phyloP scores from a whole-genome alignment of 2,329 filamentous ascomycete genomes.

The Cladophialophora yegresii region DNA sequence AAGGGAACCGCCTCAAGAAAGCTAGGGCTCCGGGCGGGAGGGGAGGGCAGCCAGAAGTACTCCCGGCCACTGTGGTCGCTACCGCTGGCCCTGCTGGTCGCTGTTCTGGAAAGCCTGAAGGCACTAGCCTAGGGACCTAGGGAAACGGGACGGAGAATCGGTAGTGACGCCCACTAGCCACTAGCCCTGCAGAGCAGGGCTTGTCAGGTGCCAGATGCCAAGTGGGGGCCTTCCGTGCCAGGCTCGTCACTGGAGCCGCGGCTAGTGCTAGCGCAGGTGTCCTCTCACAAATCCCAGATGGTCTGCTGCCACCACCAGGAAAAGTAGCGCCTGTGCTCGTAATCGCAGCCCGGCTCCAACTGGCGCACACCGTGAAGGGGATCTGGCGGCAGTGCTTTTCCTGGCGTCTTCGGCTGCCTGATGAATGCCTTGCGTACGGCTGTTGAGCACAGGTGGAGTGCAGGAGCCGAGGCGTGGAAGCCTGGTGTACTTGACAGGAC shows the following conservation, averaged over 20 bases:
- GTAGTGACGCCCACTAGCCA: conserved; percentile 18
- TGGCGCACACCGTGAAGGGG: background rate
- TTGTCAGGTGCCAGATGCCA: conserved; percentile 29
- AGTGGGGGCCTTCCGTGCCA: conserved; percentile 6
- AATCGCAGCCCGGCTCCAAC: conserved; percentile 6
- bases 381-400: conserved; percentile 7
- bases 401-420: conserved; percentile 16
- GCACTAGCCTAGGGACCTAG: conserved; percentile 14
- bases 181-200: conserved; percentile 23
- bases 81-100: conserved; percentile 1
- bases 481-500: background rate
- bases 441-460: background rate
- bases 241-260: conserved; percentile 15
- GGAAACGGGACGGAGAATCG: conserved; percentile 28
- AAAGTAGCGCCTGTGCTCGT: conserved; percentile 1
- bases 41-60: conserved; percentile 17
- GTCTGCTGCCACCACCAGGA: conserved; percentile 6
- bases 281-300: conserved; percentile 9
- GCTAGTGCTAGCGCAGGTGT: conserved; percentile 13
- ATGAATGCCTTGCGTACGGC: conserved; percentile 6
- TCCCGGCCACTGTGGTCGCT: background rate
- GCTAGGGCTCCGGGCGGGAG: conserved; percentile 31
- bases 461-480: background rate
- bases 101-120: conserved; percentile 31
- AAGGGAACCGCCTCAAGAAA: conserved; percentile 6